Base-by-base conservation (phyloP, 148 eudicot genomes). In the Fagopyrum homotropicum region DNA sequence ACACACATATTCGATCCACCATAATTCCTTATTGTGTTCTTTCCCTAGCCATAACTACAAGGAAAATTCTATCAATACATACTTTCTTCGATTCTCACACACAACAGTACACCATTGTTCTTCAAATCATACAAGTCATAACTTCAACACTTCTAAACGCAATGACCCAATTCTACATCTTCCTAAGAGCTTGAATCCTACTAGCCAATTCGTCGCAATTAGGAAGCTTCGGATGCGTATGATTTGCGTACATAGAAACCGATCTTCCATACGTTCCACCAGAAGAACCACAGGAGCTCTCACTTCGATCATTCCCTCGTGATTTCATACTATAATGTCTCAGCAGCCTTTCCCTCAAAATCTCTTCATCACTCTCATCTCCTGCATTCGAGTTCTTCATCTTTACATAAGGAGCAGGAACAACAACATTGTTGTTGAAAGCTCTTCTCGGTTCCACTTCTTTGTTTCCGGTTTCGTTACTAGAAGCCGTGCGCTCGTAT, bases 401-500 rank as follows among this genome's bases (percentile, higher is more conserved):
- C 55, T 72, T 72, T n/a, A 78, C 82, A 69, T 88, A 86, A 61
- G 91, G 91, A 70, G 93, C 84, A 46, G 82, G 83, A 15, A 82
- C 78, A 69, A 82, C 78, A 69, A 76, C 43, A 47, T 61, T 79
- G 76, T 79, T 72, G 17, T 72, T 35, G 55, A 69, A 75, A 9
- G 83, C 83, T 74, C 77, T 81, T n/a, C 81, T 6, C 72, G 46
- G 5, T 16, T 61, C 30, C 50, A 64, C 26, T 43, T 72, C 29
- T 77, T 76, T 75, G 30, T 29, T 12, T 35, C 30, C 73, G 61
- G 15, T 73, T 49, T 70, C 14, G 19, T 46, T 63, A 40, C 5
- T 71, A 17, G 54, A 71, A 9, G 30, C 30, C 30, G 50, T 12
- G 0, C 19, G 73, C 52, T 71, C 54, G 50, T 71, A 48, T 7